Evolutionary conservation across 192 early-diverging fungal genomes (phyloP), one percentile per base, ranked within the genome.

Genomic region (Coemansia sp.): DNA sequence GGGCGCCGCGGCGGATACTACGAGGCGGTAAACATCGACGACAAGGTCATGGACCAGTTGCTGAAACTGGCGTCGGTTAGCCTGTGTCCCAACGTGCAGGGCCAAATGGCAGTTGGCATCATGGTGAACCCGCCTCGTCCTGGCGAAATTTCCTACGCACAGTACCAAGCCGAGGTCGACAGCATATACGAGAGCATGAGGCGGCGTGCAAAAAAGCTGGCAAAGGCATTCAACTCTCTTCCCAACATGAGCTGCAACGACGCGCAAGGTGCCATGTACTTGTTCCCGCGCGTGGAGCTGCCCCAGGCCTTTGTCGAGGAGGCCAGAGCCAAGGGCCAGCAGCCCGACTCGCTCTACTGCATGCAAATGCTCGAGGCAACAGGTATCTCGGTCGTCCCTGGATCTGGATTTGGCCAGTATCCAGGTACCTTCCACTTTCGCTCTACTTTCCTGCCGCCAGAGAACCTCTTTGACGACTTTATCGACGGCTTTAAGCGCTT

Each of bases 1-100:
- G 97, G 97, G 36, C 87, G 93, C 44, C 88, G 97, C 43, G 96
- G 97, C 58, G 97, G 95, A 10, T 99, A 97, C 83, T 95, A 95
- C 84, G 97, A 99, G 78, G 94, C 92, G 62, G 85, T 85, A 27
- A 88, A 88, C 42, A 86, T 98, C 43, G 88, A 91, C 69, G 56
- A 67, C 0, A 53, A 80, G 7, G 86, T 97, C 32, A 76, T 92
- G 79, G 93, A 83, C 18, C 86, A 96, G 69, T 74, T 97, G 56
- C 93, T 97, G 82, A 99, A 99, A 82, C 81, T 99, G 70, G 90
- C 91, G 2, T 94, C 92, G 56, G 88, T 96, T 56, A 85, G 84
- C 50, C 76, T 99, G 72, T 99, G 97, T 69, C 94, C 97, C 38
- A 95, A 96, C 58, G 93, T 95, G 19, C 84, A 86, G 48, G 97